Percentiles rank a stretch among this genome's conserved stretches.
These are phyloP conservation scores for Penicillium psychrosexuale DNA, from an alignment of 2,329 filamentous ascomycete genomes.

Conservation along the genomic window DNA sequence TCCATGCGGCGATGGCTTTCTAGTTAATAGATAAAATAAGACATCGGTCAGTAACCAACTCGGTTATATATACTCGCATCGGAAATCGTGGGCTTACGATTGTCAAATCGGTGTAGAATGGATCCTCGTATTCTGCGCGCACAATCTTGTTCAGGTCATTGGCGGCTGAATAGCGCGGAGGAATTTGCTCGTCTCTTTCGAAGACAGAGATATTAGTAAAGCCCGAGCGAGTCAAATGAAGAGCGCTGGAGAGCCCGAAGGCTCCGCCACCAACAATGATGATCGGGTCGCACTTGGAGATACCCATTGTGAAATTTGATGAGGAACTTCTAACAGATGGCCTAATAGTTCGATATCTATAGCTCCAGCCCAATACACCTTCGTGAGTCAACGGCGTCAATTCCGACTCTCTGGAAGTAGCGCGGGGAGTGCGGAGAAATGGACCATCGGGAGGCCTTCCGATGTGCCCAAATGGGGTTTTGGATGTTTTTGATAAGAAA, in stretches of 20 bases:
- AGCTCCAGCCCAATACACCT: not conserved
- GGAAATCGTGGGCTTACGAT: constrained; percentile 38
- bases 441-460: constrained; percentile 13
- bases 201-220: constrained; percentile 50
- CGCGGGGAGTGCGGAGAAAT: constrained; percentile 6
- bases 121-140: constrained; percentile 57
- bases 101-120: constrained; percentile 55
- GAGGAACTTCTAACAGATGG: not conserved
- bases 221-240: constrained; percentile 46
- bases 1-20: constrained; percentile 55
- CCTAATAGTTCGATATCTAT: constrained; percentile 8
- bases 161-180: constrained; percentile 53
- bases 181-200: constrained; percentile 46
- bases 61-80: not conserved
- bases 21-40: constrained; percentile 10
- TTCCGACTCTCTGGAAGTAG: not conserved
- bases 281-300: constrained; percentile 25
- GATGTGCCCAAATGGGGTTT: not conserved
- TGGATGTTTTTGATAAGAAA: not conserved
- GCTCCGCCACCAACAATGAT: constrained; percentile 47
- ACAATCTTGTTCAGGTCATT: constrained; percentile 63
- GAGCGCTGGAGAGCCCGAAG: constrained; percentile 52
- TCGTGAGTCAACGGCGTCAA: constrained; percentile 1
- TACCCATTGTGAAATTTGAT: constrained; percentile 12
- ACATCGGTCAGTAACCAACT: not conserved